phyloP scores from a whole-genome alignment of 768 basidiomycete species.

The Pisolithus marmoratus region DNA sequence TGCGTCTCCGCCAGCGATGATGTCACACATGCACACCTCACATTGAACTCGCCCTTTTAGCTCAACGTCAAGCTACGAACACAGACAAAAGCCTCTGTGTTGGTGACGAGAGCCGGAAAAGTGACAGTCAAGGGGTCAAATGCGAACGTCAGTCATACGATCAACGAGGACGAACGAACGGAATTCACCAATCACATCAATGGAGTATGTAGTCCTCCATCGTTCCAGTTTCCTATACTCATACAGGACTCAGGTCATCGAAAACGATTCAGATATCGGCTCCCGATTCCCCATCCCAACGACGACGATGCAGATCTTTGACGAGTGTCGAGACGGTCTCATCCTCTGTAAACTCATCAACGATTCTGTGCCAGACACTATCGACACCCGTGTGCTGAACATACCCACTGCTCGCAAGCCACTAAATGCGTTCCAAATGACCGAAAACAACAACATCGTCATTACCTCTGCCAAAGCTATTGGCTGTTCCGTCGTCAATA shows the following conservation, averaged over 20 bases:
- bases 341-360: constrained; percentile 98
- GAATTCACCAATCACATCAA: constrained; percentile 99
- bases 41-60: constrained; percentile 34
- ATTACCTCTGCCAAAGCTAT: constrained; percentile 98
- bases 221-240: neutral
- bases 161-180: constrained; percentile 92
- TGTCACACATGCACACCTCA: constrained; percentile 15
- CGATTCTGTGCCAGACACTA: constrained; percentile 98
- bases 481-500: constrained; percentile 98
- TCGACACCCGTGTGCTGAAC: constrained; percentile 97
- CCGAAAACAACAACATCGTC: constrained; percentile 99
- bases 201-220: constrained; percentile 47
- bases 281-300: constrained; percentile 87
- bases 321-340: constrained; percentile 92
- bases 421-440: constrained; percentile 97
- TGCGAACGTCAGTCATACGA: constrained; percentile 92
- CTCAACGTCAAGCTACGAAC: constrained; percentile 76
- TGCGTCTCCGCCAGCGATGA: constrained; percentile 32
- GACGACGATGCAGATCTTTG: constrained; percentile 96
- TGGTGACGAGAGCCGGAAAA: constrained; percentile 72
- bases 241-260: constrained; percentile 63
- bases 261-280: constrained; percentile 82
- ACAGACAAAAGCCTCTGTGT: constrained; percentile 38
- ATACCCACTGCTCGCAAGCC: constrained; percentile 75
- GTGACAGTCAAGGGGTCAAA: constrained; percentile 94